Evolutionary conservation across 164 flowering plant genomes (phyloP).

Genomic region (Berberis thunbergii): DNA sequence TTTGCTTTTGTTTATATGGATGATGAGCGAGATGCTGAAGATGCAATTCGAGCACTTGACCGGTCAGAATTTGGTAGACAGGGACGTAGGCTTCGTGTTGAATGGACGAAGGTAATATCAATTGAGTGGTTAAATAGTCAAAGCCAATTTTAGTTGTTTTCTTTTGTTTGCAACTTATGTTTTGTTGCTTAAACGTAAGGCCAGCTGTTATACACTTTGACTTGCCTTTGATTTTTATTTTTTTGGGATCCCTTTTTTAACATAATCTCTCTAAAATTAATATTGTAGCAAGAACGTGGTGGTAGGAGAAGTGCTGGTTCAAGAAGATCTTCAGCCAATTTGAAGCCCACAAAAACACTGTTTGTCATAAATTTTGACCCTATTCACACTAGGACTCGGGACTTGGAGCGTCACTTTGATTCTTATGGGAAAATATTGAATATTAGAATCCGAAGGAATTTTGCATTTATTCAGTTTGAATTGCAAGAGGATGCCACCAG

Average conservation of each 20-base stretch:
- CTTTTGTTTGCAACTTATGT: not conserved
- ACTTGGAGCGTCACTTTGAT: constrained; percentile 91
- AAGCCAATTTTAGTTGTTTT: too few relatives aligned
- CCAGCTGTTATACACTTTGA: not conserved
- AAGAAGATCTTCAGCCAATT: constrained; percentile 43
- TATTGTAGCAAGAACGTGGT: constrained; percentile 82
- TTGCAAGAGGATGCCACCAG: constrained; percentile 85
- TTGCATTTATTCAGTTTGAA: constrained; percentile 91
- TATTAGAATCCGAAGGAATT: constrained; percentile 84
- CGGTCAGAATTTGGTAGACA: constrained; percentile 67
- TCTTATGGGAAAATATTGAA: constrained; percentile 79
- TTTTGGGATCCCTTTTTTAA: not conserved
- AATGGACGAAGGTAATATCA: constrained; percentile 81
- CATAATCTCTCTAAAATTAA: not conserved
- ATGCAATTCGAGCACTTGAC: constrained; percentile 87
- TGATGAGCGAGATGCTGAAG: constrained; percentile 96
- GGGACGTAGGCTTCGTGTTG: constrained; percentile 79
- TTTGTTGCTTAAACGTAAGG: not conserved
- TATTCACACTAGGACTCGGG: constrained; percentile 62
- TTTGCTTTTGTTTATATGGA: constrained; percentile 98
- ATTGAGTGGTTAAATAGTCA: too few relatives aligned
- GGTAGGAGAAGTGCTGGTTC: constrained; percentile 50
- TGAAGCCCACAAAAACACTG: constrained; percentile 78
- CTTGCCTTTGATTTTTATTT: not conserved
- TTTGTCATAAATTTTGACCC: constrained; percentile 96